These are phyloP conservation scores for Borealophlyctis nickersoniae DNA, from an alignment of 192 early-diverging fungal genomes.

Conservation along the genomic window DNA sequence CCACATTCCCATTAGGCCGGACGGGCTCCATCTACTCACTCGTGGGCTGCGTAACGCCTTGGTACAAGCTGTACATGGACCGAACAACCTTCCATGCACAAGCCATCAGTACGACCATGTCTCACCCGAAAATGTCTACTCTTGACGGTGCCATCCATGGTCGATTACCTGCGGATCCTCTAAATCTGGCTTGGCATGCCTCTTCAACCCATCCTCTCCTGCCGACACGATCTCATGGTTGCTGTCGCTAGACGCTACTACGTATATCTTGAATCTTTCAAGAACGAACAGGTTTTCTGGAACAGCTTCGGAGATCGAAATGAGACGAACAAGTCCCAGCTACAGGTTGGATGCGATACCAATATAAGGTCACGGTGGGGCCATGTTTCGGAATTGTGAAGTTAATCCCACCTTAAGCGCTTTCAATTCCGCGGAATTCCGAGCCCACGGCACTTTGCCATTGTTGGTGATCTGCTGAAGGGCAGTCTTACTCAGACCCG, in stretches of 20 bases:
- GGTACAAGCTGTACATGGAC: constrained; percentile 58
- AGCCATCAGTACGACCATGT: neutral
- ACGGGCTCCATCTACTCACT: neutral
- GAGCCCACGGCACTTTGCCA: constrained; percentile 70
- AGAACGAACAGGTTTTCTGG: constrained; percentile 40
- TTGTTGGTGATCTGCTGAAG: constrained; percentile 66
- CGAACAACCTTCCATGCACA: constrained; percentile 34
- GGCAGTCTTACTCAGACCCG: constrained; percentile 54
- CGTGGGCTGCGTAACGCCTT: constrained; percentile 35
- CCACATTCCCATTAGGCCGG: neutral
- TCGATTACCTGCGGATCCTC: constrained; percentile 53
- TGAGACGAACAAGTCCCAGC: constrained; percentile 12
- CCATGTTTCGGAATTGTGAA: no score
- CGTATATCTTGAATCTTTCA: constrained; percentile 59
- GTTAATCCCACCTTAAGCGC: constrained; percentile 39
- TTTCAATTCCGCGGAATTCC: constrained; percentile 21
- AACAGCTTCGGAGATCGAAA: constrained; percentile 25
- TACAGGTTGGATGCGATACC: no score
- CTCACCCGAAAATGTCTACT: neutral
- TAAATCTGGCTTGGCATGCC: constrained; percentile 63
- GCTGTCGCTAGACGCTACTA: constrained; percentile 65
- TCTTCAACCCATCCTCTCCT: constrained; percentile 79
- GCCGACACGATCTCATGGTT: constrained; percentile 65
- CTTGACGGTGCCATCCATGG: neutral
- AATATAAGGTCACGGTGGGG: no score